Conservation (phyloP, 306 rosid genomes). For the Sicyos baderoa region DNA sequence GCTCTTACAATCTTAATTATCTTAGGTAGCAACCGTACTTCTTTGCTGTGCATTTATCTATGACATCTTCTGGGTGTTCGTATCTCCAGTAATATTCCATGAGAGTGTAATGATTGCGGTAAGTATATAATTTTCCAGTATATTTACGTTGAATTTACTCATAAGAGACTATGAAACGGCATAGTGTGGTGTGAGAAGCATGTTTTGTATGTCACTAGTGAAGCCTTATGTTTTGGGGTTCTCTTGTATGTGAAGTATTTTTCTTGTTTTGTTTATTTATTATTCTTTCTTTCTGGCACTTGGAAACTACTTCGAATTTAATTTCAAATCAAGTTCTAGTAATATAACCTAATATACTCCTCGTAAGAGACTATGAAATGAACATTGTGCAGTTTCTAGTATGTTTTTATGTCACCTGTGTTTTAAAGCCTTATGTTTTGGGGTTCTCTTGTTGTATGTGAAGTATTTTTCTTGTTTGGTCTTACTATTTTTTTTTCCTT, state of each 20-base stretch:
- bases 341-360: neutral
- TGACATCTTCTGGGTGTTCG: constrained; percentile 96
- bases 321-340: neutral
- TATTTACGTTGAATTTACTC: neutral
- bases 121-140: neutral
- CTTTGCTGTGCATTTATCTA: constrained; percentile 90
- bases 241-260: neutral
- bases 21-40: constrained; percentile 94
- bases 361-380: neutral
- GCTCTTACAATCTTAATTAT: constrained; percentile 15
- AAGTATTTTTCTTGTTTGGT: neutral
- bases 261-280: neutral
- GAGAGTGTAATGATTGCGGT: constrained; percentile 90
- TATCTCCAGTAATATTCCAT: constrained; percentile 60
- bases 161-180: neutral
- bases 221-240: neutral
- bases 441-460: neutral
- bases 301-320: neutral
- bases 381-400: neutral
- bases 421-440: neutral
- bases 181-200: neutral
- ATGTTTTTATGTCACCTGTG: neutral
- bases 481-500: neutral
- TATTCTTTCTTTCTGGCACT: neutral
- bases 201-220: neutral